Evolutionary conservation across 1,139 yeast genomes (phyloP).

Genomic region (Citeromyces siamensis): DNA sequence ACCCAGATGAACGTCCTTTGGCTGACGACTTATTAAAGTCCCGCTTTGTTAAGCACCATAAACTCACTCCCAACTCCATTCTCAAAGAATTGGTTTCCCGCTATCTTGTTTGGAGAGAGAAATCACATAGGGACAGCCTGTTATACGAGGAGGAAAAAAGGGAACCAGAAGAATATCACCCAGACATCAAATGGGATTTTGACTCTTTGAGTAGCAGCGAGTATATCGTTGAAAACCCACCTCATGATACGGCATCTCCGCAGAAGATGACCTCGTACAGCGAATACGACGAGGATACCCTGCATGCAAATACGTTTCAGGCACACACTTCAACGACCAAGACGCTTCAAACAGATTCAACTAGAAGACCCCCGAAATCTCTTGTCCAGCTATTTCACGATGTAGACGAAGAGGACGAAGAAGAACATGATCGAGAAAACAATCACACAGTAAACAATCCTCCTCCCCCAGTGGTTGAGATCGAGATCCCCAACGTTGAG

Average conservation of each 20-base stretch:
- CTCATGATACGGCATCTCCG: neutral
- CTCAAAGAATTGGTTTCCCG: constrained; percentile 72
- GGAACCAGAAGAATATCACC: constrained; percentile 22
- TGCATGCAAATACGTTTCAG: neutral
- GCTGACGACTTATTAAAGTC: constrained; percentile 79
- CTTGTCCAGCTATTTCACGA: constrained; percentile 59
- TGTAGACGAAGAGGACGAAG: constrained; percentile 17
- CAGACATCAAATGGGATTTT: constrained; percentile 83
- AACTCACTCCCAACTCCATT: constrained; percentile 42
- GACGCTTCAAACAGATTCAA: constrained; percentile 10
- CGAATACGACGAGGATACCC: constrained; percentile 1
- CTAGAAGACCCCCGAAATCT: constrained; percentile 56
- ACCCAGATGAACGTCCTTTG: constrained; percentile 74
- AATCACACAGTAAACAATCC: constrained; percentile 20
- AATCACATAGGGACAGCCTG: constrained; percentile 34
- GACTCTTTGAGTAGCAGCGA: constrained; percentile 66
- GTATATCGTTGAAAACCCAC: constrained; percentile 46
- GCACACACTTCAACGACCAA: neutral
- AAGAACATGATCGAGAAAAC: constrained; percentile 9
- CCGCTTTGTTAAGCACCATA: constrained; percentile 54
- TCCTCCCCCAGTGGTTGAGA: constrained; percentile 37
- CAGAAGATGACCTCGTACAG: neutral
- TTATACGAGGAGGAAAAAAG: constrained; percentile 17
- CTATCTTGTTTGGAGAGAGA: constrained; percentile 73
- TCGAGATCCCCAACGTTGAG: constrained; percentile 43